phyloP scores from a whole-genome alignment of 1,139 yeast genomes.

The Blastobotrys aristatus region DNA sequence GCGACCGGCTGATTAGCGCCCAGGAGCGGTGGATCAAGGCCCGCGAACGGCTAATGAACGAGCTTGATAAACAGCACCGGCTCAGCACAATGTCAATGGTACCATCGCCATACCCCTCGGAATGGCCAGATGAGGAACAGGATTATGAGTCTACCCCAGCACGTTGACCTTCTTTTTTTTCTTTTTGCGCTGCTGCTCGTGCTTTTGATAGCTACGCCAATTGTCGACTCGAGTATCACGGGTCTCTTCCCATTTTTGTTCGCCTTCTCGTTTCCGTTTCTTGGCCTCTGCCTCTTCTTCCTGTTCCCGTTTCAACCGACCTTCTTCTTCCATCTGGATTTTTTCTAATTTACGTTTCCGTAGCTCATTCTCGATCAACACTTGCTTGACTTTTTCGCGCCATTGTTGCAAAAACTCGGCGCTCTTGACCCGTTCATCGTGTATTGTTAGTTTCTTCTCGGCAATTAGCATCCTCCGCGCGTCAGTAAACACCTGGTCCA shows the following conservation, averaged over 20 bases:
- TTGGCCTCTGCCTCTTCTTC: conserved; percentile 40
- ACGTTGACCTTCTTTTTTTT: conserved; percentile 35
- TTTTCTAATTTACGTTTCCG: conserved; percentile 38
- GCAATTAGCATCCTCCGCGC: conserved; percentile 41
- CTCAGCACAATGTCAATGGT: not conserved
- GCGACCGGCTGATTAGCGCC: not conserved
- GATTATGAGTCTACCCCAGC: conserved; percentile 16
- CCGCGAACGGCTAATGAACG: not conserved
- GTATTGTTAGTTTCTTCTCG: conserved; percentile 42
- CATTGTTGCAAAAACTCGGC: conserved; percentile 40
- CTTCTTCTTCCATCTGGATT: conserved; percentile 41
- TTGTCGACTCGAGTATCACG: conserved; percentile 54
- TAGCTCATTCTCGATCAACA: conserved; percentile 43
- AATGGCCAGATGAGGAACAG: not conserved
- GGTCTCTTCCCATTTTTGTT: conserved; percentile 57
- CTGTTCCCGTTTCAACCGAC: conserved; percentile 36
- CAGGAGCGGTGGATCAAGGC: not conserved
- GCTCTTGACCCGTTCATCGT: conserved; percentile 38
- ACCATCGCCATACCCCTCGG: not conserved
- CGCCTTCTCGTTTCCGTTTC: conserved; percentile 39
- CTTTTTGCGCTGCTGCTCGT: conserved; percentile 41
- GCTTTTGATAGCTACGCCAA: conserved; percentile 53
- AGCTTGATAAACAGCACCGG: not conserved
- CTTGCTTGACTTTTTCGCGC: conserved; percentile 40
- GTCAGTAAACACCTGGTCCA: conserved; percentile 42